These are phyloP conservation scores for Sporothrix brunneoviolacea DNA, from an alignment of 2,329 filamentous ascomycete genomes.

Conservation along the genomic window DNA sequence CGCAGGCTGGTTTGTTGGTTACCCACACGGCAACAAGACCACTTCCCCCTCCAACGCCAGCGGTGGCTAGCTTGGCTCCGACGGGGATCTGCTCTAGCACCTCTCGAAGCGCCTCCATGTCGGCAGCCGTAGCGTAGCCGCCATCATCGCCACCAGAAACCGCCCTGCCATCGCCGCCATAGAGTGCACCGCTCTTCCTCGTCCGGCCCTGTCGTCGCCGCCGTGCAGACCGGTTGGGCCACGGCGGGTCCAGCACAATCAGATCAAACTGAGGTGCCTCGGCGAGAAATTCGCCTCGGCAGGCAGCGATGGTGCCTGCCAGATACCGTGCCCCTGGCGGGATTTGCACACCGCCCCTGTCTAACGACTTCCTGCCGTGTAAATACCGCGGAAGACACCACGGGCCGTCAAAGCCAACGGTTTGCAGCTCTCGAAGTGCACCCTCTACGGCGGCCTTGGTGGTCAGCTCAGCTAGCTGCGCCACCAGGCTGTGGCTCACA, in stretches of 20 bases:
- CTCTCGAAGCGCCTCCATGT: slow-evolving; percentile 38
- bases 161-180: neutral
- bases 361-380: slow-evolving; percentile 13
- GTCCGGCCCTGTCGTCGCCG: slow-evolving; percentile 35
- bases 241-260: slow-evolving; percentile 69
- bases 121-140: slow-evolving; percentile 37
- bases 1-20: slow-evolving; percentile 61
- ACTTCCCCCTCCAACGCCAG: slow-evolving; percentile 33
- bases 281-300: slow-evolving; percentile 34
- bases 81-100: slow-evolving; percentile 53
- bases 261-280: slow-evolving; percentile 53
- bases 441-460: slow-evolving; percentile 38
- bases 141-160: too few species aligned
- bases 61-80: slow-evolving; percentile 40
- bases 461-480: slow-evolving; percentile 50
- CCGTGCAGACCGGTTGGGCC: slow-evolving; percentile 70
- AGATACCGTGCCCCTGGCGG: slow-evolving; percentile 41
- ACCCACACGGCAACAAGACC: slow-evolving; percentile 68
- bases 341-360: slow-evolving; percentile 23
- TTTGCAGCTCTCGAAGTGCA: slow-evolving; percentile 34
- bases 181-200: slow-evolving; percentile 19
- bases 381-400: slow-evolving; percentile 37
- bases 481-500: slow-evolving; percentile 32
- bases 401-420: slow-evolving; percentile 31
- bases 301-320: slow-evolving; percentile 40